Conservation (phyloP, 805 yeast genomes). For the Candida stauntonica region DNA sequence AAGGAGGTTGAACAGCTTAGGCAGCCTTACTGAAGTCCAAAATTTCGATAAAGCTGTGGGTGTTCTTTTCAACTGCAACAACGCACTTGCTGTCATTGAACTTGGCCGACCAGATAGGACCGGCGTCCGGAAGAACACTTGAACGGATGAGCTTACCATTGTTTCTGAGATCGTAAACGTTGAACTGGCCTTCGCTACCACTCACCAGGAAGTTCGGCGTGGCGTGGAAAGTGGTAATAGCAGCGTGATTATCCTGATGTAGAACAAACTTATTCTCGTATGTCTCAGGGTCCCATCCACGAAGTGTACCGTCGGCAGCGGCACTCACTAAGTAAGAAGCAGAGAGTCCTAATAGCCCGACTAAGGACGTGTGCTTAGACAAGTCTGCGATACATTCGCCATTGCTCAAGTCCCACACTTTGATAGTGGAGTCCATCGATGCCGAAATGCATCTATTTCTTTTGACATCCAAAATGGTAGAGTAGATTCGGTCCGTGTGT, state of each 20-base stretch:
- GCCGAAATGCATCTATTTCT: conserved; percentile 85
- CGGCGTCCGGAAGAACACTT: conserved; percentile 70
- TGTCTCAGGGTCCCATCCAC: conserved; percentile 88
- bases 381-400: conserved; percentile 67
- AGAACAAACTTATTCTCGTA: conserved; percentile 63
- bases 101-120: conserved; percentile 92
- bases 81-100: conserved; percentile 82
- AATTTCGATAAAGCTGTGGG: conserved; percentile 75
- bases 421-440: conserved; percentile 82
- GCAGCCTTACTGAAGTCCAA: conserved; percentile 59
- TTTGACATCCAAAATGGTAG: conserved; percentile 76
- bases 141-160: conserved; percentile 63
- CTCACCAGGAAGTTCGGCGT: conserved; percentile 80
- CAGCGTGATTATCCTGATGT: conserved; percentile 73
- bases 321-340: conserved; percentile 82
- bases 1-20: background rate
- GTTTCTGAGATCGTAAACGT: conserved; percentile 78
- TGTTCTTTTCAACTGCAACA: conserved; percentile 80
- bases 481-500: conserved; percentile 82
- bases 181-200: conserved; percentile 84
- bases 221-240: conserved; percentile 91
- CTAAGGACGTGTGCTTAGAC: conserved; percentile 86
- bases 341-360: conserved; percentile 78
- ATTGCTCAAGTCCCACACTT: conserved; percentile 82
- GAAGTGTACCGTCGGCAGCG: conserved; percentile 88